A percentile compares a stretch with the other conserved stretches of the same genome.
phyloP scores from a whole-genome alignment of 208 protist species.

The Leishmania aethiopica region DNA sequence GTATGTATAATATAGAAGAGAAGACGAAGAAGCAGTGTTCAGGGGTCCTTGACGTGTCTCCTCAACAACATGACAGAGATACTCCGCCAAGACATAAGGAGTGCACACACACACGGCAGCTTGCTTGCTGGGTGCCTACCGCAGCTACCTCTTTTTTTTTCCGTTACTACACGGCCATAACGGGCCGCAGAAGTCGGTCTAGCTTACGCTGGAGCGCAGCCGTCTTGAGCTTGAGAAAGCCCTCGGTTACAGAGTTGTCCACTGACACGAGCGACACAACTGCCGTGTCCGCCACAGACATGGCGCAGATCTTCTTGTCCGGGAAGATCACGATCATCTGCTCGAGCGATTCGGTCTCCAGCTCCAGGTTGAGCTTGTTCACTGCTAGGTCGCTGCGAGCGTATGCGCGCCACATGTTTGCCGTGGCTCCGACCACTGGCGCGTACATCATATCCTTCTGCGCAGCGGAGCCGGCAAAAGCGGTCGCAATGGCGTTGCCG shows the following conservation, averaged over 20 bases:
- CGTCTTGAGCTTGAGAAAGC: slow-evolving; percentile 82
- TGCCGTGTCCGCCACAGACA: slow-evolving; percentile 65
- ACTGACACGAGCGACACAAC: slow-evolving; percentile 58
- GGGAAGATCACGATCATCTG: slow-evolving; percentile 71
- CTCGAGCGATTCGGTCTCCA: slow-evolving; percentile 73
- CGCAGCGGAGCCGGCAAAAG: slow-evolving; percentile 26
- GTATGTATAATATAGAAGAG: neutral
- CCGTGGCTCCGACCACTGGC: slow-evolving; percentile 56
- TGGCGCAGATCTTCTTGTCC: slow-evolving; percentile 71
- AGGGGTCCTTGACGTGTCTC: neutral
- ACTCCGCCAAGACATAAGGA: neutral
- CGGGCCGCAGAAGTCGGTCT: slow-evolving; percentile 57
- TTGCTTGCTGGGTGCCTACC: neutral
- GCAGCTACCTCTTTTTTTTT: neutral
- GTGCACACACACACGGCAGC: neutral
- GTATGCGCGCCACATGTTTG: slow-evolving; percentile 84
- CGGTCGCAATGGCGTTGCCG: slow-evolving; percentile 62
- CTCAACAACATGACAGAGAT: neutral
- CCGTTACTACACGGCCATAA: slow-evolving; percentile 33
- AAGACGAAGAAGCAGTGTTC: neutral
- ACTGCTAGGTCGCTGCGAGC: slow-evolving; percentile 54
- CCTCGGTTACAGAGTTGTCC: slow-evolving; percentile 51
- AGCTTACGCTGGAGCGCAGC: slow-evolving; percentile 67
- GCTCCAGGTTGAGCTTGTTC: slow-evolving; percentile 62
- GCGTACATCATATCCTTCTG: slow-evolving; percentile 43